phyloP scores from a whole-genome alignment of 2,329 filamentous ascomycete genomes.

The Sphaerostilbella broomeana region DNA sequence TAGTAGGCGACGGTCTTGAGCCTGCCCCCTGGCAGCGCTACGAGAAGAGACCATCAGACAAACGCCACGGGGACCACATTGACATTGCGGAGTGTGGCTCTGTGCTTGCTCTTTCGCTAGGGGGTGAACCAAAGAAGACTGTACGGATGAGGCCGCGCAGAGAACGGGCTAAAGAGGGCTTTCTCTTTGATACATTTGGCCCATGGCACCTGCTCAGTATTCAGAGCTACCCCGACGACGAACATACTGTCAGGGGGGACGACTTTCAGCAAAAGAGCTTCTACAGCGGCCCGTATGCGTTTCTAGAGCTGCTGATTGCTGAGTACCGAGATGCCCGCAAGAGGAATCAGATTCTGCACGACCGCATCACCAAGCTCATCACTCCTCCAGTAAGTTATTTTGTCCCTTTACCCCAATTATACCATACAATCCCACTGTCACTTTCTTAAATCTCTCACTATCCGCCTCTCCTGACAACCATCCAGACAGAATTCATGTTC shows the following conservation, averaged over 20 bases:
- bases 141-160: constrained; percentile 44
- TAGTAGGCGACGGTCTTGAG: constrained; percentile 47
- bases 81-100: constrained; percentile 54
- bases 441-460: too few relatives aligned
- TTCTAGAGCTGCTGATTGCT: constrained; percentile 49
- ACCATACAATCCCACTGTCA: too few relatives aligned
- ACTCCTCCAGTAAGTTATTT: constrained; percentile 42
- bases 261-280: constrained; percentile 48
- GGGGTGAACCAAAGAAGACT: constrained; percentile 43
- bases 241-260: constrained; percentile 48
- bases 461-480: not conserved
- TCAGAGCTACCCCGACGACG: constrained; percentile 54
- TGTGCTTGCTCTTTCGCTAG: constrained; percentile 51
- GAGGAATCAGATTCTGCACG: constrained; percentile 50
- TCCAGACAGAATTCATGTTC: constrained; percentile 50
- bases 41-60: constrained; percentile 38
- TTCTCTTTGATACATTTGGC: constrained; percentile 51
- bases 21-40: constrained; percentile 55
- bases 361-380: constrained; percentile 50
- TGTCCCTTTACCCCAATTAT: too few relatives aligned
- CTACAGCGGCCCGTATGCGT: constrained; percentile 55
- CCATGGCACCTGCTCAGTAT: constrained; percentile 55
- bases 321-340: constrained; percentile 57
- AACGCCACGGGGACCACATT: constrained; percentile 42
- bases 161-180: constrained; percentile 42